A percentile compares a stretch with the other conserved stretches of the same genome.
phyloP scores from a whole-genome alignment of 1,284 basidiomycete species.

The Ceratobasidium sp. region DNA sequence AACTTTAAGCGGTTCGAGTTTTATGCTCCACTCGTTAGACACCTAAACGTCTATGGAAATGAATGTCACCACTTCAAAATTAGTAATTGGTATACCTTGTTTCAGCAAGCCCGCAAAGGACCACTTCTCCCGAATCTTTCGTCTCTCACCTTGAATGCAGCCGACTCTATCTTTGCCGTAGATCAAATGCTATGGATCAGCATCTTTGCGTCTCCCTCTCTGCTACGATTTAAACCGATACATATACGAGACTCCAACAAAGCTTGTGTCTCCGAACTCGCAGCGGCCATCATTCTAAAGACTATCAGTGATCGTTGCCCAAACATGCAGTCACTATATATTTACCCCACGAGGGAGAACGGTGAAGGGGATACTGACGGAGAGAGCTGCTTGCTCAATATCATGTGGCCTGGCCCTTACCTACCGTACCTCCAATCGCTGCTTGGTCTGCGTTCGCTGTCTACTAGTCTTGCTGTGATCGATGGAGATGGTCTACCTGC shows the following conservation, averaged over 20 bases:
- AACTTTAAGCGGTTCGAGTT: constrained; percentile 6
- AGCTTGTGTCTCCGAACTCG: not conserved
- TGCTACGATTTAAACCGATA: not conserved
- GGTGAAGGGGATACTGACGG: not conserved
- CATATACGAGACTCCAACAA: not conserved
- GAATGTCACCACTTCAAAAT: not conserved
- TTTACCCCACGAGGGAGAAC: not conserved
- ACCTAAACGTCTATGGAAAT: constrained; percentile 4
- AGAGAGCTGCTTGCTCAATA: not conserved
- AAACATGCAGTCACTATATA: not conserved
- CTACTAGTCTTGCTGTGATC: not conserved
- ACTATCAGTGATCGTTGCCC: not conserved
- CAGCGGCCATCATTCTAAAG: not conserved
- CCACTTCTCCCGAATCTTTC: not conserved
- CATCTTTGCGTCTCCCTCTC: not conserved
- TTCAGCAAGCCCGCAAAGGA: not conserved
- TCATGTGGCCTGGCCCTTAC: not conserved
- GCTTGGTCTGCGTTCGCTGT: not conserved
- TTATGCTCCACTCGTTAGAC: not conserved
- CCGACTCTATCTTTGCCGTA: not conserved
- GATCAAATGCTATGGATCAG: constrained; percentile 1
- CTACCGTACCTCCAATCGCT: not conserved
- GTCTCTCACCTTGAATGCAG: not conserved
- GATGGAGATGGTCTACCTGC: not conserved
- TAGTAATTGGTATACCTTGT: not conserved